Conservation (phyloP, 352 stramenopile genomes). For the Pilasporangium apinafurcum region DNA sequence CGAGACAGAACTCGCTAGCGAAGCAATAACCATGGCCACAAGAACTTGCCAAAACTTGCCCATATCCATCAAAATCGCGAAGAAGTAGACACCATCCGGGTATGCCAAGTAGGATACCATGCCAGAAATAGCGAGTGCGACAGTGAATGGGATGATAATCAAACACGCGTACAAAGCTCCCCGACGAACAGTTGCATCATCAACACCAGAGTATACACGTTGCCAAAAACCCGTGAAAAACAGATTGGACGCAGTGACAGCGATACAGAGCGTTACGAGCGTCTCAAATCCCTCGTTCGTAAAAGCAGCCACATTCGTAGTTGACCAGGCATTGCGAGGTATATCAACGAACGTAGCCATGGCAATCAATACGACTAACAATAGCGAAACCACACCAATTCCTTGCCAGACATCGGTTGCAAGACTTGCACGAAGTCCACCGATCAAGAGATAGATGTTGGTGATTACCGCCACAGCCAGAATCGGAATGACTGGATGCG, state of each 20-base stretch:
- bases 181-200: constrained; percentile 44
- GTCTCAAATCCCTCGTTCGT: constrained; percentile 59
- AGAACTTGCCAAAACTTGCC: constrained; percentile 57
- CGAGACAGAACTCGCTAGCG: constrained; percentile 49
- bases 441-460: constrained; percentile 70
- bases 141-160: constrained; percentile 66
- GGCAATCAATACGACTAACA: constrained; percentile 53
- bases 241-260: constrained; percentile 51
- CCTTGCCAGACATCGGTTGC: constrained; percentile 73
- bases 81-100: constrained; percentile 54
- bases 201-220: constrained; percentile 54
- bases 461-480: constrained; percentile 52
- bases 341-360: constrained; percentile 54
- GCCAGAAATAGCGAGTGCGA: constrained; percentile 54
- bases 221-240: constrained; percentile 84
- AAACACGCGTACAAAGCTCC: constrained; percentile 30
- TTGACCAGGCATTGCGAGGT: constrained; percentile 37
- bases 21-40: constrained; percentile 60
- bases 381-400: constrained; percentile 45
- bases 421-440: constrained; percentile 62
- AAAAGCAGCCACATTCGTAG: constrained; percentile 54
- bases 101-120: constrained; percentile 69
- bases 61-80: constrained; percentile 72
- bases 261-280: constrained; percentile 65
- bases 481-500: constrained; percentile 51